Evolutionary conservation across 768 basidiomycete species (phyloP).

Genomic region (Lactarius trivialis): DNA sequence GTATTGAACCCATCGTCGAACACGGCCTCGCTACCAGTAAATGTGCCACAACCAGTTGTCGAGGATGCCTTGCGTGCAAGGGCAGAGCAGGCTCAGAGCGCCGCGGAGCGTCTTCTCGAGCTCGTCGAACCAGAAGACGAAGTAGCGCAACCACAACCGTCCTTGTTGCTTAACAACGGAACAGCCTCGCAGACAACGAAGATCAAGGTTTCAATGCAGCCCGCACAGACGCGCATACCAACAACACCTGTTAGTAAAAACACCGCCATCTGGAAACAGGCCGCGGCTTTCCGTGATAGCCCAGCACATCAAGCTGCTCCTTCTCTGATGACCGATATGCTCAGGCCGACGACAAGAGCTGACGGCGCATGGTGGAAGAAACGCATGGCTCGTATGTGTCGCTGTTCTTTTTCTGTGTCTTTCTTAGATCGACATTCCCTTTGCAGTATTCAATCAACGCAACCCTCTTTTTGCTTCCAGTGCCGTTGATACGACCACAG

Average conservation of each 20-base stretch:
- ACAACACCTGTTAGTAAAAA: slow-evolving; percentile 60
- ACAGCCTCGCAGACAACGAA: slow-evolving; percentile 37
- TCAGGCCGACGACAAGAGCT: slow-evolving; percentile 48
- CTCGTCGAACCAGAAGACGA: slow-evolving; percentile 77
- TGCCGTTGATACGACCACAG: slow-evolving; percentile 37
- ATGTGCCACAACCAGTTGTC: slow-evolving; percentile 46
- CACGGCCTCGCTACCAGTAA: slow-evolving; percentile 37
- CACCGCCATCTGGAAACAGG: slow-evolving; percentile 57
- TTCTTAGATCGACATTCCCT: background rate
- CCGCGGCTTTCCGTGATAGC: slow-evolving; percentile 76
- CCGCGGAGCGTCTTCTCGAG: slow-evolving; percentile 82
- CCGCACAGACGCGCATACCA: slow-evolving; percentile 36
- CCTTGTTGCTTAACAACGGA: slow-evolving; percentile 26
- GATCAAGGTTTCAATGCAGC: slow-evolving; percentile 31
- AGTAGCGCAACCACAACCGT: slow-evolving; percentile 4
- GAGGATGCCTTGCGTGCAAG: slow-evolving; percentile 83
- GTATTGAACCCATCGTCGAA: slow-evolving; percentile 56
- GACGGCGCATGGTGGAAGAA: slow-evolving; percentile 85
- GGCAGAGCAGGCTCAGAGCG: slow-evolving; percentile 90
- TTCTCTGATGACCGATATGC: slow-evolving; percentile 44
- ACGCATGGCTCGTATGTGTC: slow-evolving; percentile 56
- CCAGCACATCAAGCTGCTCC: slow-evolving; percentile 52
- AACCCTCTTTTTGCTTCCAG: slow-evolving; percentile 38
- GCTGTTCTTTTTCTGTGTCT: background rate
- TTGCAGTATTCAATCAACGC: slow-evolving; percentile 44